These are phyloP conservation scores for Boechera retrofracta DNA, from an alignment of 345 rosid genomes.

Conservation along the genomic window DNA sequence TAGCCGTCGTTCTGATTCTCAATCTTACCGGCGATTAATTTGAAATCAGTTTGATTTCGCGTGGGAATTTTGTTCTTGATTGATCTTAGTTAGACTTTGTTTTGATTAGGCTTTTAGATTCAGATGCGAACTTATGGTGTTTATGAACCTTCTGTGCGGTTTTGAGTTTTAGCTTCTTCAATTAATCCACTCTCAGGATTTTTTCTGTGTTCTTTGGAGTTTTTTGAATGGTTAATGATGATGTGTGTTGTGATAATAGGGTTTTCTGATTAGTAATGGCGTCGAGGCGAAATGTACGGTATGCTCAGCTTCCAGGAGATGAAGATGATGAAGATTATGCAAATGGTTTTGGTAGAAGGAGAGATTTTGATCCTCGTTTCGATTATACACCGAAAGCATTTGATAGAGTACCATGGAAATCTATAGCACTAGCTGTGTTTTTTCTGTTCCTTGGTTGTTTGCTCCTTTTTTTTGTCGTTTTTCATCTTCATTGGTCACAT, in stretches of 20 bases:
- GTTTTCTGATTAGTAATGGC: slow-evolving; percentile 51
- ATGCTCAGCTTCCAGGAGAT: slow-evolving; percentile 61
- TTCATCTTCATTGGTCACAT: slow-evolving; percentile 86
- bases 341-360: slow-evolving; percentile 38
- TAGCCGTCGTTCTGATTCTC: not conserved
- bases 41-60: slow-evolving; percentile 2
- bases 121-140: not conserved
- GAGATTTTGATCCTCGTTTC: slow-evolving; percentile 64
- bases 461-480: slow-evolving; percentile 70
- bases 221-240: not conserved
- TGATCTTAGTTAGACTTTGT: not conserved
- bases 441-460: slow-evolving; percentile 68
- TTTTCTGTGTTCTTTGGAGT: not conserved
- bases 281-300: slow-evolving; percentile 57
- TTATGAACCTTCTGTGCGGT: not conserved
- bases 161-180: not conserved
- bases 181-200: not conserved
- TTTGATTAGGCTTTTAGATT: not conserved
- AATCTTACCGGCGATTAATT: not conserved
- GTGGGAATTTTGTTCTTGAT: slow-evolving; percentile 12
- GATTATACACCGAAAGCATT: slow-evolving; percentile 66
- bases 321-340: slow-evolving; percentile 56
- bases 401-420: slow-evolving; percentile 84
- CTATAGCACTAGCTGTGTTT: slow-evolving; percentile 74
- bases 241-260: not conserved